phyloP scores from a whole-genome alignment of 1,284 basidiomycete species.

The Apiotrichum brassicae region DNA sequence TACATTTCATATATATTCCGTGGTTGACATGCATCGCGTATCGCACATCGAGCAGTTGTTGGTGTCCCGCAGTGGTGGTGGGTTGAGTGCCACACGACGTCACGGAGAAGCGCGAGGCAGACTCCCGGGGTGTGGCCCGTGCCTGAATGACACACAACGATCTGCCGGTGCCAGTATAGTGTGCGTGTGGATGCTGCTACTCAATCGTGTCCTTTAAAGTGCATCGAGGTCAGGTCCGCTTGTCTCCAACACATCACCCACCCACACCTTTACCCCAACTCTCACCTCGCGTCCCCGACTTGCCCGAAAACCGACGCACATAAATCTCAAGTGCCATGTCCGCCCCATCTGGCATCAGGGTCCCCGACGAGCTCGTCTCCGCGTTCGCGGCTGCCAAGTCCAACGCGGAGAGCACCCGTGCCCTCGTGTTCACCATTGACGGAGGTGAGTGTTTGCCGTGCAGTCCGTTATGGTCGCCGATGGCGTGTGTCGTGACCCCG shows the following conservation, averaged over 20 bases:
- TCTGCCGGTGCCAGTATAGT: too few relatives aligned
- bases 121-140: not conserved
- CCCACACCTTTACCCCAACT: not conserved
- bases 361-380: slow-evolving; percentile 32
- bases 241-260: not conserved
- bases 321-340: too few relatives aligned
- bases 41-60: too few relatives aligned
- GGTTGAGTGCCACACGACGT: not conserved
- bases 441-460: slow-evolving; percentile 45
- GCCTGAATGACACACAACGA: not conserved
- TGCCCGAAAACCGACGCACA: too few relatives aligned
- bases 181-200: not conserved
- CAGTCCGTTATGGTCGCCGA: too few relatives aligned
- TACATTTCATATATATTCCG: too few relatives aligned
- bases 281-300: not conserved
- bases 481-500: not conserved
- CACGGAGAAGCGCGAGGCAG: not conserved
- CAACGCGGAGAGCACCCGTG: slow-evolving; percentile 30
- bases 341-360: slow-evolving; percentile 45
- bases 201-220: too few relatives aligned
- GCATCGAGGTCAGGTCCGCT: too few relatives aligned
- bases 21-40: not conserved
- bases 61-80: too few relatives aligned
- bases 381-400: slow-evolving; percentile 34
- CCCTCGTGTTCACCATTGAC: slow-evolving; percentile 45